A percentile compares a stretch with the other conserved stretches of the same genome.
These are phyloP conservation scores for Pueraria montana DNA, from an alignment of 306 rosid genomes.

Conservation along the genomic window DNA sequence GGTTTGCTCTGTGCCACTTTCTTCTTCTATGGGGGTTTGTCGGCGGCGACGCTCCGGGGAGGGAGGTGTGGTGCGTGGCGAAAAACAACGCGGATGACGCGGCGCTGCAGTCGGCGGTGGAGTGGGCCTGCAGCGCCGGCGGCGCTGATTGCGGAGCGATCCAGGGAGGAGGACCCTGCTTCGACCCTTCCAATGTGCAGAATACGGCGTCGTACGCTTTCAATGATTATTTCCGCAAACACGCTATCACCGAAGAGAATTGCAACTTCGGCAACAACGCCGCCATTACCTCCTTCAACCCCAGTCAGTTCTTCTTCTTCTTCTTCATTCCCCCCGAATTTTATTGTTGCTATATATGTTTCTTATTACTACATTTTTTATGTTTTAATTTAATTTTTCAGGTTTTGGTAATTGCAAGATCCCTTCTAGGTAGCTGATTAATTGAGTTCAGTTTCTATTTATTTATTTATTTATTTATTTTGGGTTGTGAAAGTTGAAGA, in stretches of 20 bases:
- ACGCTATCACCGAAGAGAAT: neutral
- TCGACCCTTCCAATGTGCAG: conserved; percentile 26
- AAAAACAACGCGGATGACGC: conserved; percentile 34
- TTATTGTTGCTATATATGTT: neutral
- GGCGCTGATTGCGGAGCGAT: conserved; percentile 33
- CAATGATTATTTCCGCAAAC: conserved; percentile 17
- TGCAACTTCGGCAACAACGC: conserved; percentile 32
- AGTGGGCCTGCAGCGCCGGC: conserved; percentile 14
- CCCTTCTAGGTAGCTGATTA: neutral
- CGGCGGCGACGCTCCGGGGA: conserved; percentile 1
- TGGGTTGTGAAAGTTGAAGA: neutral
- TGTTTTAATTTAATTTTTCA: neutral
- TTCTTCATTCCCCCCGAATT: neutral
- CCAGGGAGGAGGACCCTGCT: conserved; percentile 25
- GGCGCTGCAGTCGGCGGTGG: conserved; percentile 10
- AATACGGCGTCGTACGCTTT: conserved; percentile 35
- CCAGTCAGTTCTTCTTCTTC: neutral
- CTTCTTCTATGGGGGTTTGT: neutral
- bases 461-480: neutral
- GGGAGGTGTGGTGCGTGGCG: conserved; percentile 37
- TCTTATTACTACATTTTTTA: neutral
- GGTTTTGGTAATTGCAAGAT: conserved; percentile 19
- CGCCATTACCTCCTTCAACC: conserved; percentile 22
- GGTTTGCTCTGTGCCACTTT: neutral
- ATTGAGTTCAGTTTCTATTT: neutral